These are phyloP conservation scores for Linnemannia schmuckeri DNA, from an alignment of 192 early-diverging fungal species.

Conservation along the genomic window DNA sequence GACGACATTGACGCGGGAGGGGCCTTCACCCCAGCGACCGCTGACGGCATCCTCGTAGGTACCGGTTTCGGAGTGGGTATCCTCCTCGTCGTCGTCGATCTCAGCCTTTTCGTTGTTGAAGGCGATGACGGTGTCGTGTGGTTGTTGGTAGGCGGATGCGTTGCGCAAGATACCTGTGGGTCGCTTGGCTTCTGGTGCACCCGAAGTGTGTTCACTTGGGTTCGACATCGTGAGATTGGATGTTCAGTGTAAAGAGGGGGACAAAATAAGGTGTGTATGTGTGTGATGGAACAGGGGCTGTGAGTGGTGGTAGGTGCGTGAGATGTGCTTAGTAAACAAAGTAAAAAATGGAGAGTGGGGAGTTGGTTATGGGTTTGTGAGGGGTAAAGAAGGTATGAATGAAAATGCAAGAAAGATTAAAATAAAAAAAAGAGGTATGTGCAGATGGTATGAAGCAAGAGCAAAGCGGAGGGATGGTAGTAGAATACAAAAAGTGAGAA, in stretches of 20 bases:
- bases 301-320: neutral
- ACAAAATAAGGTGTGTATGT: neutral
- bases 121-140: constrained; percentile 25
- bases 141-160: constrained; percentile 10
- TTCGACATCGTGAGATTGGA: constrained; percentile 21
- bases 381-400: neutral
- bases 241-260: neutral
- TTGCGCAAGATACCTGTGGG: constrained; percentile 31
- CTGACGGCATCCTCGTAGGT: constrained; percentile 48
- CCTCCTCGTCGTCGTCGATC: constrained; percentile 14
- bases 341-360: neutral
- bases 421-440: neutral
- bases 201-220: constrained; percentile 30
- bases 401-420: neutral
- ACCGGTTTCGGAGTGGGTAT: constrained; percentile 28
- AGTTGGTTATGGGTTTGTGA: neutral
- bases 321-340: neutral
- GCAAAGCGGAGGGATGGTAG: neutral
- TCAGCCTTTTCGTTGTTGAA: constrained; percentile 24
- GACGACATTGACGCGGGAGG: constrained; percentile 42
- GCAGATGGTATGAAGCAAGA: neutral
- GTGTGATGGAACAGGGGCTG: neutral
- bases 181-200: constrained; percentile 8
- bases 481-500: constrained; percentile 18
- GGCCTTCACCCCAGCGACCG: constrained; percentile 54